These are phyloP conservation scores for Parastagonospora nodorum DNA, from an alignment of 2,329 filamentous ascomycete genomes.

Conservation along the genomic window DNA sequence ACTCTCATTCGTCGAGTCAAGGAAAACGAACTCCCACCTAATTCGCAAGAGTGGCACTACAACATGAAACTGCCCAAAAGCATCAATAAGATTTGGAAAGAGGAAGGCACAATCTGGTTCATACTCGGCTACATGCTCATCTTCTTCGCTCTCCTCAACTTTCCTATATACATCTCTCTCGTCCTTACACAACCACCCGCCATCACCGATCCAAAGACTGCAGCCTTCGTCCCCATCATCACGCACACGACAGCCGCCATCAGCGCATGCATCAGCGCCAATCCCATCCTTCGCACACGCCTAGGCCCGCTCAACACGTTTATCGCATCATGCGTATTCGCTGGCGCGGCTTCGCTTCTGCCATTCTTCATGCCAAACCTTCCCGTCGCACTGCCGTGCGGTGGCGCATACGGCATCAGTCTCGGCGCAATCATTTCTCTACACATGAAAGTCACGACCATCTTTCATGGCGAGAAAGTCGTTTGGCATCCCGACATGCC, in stretches of 20 bases:
- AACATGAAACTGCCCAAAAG: not conserved
- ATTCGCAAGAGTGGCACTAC: not conserved
- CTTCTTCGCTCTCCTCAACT: conserved; percentile 15
- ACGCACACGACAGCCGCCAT: conserved; percentile 8
- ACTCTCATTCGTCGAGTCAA: conserved; percentile 5
- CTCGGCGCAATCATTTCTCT: conserved; percentile 10
- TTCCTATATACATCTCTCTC: conserved; percentile 14
- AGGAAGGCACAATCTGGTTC: conserved; percentile 8
- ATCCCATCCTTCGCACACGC: not conserved
- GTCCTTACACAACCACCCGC: conserved; percentile 7
- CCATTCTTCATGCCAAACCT: not conserved
- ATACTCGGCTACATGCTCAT: conserved; percentile 4
- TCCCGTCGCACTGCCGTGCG: not conserved
- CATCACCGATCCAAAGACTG: conserved; percentile 5
- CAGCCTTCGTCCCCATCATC: conserved; percentile 2
- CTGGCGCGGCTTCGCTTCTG: not conserved
- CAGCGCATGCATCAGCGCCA: not conserved
- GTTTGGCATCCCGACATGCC: conserved; percentile 7
- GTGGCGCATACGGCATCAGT: conserved; percentile 9
- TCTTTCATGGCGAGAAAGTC: not conserved
- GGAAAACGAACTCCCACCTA: not conserved
- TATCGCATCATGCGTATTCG: conserved; percentile 1
- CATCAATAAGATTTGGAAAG: not conserved
- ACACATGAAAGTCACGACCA: not conserved
- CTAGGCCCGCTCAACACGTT: conserved; percentile 9